Conservation (phyloP, 345 rosid genomes). For the Lepidium africanum region DNA sequence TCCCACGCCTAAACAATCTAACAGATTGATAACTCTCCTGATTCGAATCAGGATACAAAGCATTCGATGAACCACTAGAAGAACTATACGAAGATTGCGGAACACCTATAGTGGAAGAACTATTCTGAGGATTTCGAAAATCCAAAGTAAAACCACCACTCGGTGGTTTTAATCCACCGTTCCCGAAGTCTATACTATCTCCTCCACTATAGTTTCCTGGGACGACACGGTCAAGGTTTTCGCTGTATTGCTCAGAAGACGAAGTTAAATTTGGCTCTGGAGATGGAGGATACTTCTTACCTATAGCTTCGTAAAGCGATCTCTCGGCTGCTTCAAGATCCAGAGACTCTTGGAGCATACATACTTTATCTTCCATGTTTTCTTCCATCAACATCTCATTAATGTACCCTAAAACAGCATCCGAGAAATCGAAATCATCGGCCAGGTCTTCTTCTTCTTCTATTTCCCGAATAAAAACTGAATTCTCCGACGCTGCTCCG, state of each 20-base stretch:
- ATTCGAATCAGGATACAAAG: conserved; percentile 35
- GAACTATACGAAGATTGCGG: conserved; percentile 45
- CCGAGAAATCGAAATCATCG: conserved; percentile 84
- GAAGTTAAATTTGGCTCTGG: conserved; percentile 36
- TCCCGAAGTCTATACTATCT: neutral
- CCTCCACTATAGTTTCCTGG: conserved; percentile 25
- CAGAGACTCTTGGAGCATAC: conserved; percentile 79
- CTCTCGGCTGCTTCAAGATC: conserved; percentile 88
- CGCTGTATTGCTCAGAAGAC: conserved; percentile 7
- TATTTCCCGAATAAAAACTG: conserved; percentile 1
- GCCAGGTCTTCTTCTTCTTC: conserved; percentile 38
- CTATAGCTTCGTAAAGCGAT: conserved; percentile 81
- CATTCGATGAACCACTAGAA: conserved; percentile 43
- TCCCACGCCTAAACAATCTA: conserved; percentile 66
- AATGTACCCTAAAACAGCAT: conserved; percentile 68
- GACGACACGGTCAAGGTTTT: conserved; percentile 27
- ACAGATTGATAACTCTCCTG: conserved; percentile 51
- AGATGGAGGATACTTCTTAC: conserved; percentile 88
- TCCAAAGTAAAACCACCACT: conserved; percentile 30
- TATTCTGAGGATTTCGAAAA: conserved; percentile 24
- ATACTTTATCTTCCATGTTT: conserved; percentile 67
- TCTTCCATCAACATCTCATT: conserved; percentile 86
- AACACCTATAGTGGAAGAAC: conserved; percentile 22
- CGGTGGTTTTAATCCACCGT: conserved; percentile 16
- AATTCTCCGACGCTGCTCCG: neutral